phyloP scores from a whole-genome alignment of 129 eudicot genomes.

The Artemisia annua region DNA sequence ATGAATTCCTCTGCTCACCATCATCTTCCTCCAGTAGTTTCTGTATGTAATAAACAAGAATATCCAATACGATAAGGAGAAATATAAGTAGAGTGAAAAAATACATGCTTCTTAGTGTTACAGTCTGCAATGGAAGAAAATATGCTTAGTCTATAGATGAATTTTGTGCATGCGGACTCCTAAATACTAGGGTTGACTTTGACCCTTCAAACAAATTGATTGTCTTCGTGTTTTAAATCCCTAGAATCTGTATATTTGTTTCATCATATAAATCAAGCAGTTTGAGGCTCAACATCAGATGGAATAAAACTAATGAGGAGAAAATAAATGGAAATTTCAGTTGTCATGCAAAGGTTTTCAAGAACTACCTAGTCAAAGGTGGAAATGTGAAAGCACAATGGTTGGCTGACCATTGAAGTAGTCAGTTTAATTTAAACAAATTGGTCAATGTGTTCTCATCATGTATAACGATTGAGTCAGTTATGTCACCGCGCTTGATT shows the following conservation, averaged over 20 bases:
- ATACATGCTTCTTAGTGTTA: conserved; percentile 25
- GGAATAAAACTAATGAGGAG: neutral
- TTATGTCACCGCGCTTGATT: no score
- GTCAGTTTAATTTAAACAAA: no score
- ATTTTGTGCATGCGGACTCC: neutral
- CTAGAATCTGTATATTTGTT: neutral
- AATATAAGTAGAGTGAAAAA: conserved; percentile 20
- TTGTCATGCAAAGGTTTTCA: neutral
- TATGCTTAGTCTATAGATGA: no score
- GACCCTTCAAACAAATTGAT: neutral
- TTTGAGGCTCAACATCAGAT: no score
- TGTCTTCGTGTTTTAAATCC: conserved; percentile 1
- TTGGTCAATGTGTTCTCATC: no score
- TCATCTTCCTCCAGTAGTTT: conserved; percentile 17
- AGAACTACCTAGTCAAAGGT: conserved; percentile 6
- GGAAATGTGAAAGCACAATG: conserved; percentile 12
- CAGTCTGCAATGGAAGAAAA: conserved; percentile 15
- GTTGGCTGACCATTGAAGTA: no score
- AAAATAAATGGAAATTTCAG: neutral
- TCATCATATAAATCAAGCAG: conserved; percentile 1
- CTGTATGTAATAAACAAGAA: conserved; percentile 21
- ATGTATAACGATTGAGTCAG: no score
- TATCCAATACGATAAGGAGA: conserved; percentile 14
- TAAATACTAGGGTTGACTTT: neutral
- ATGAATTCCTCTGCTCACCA: conserved; percentile 20